Percentiles rank a stretch among this genome's conserved stretches.
Conservation (phyloP, 2,329 filamentous ascomycete genomes). For the Xylariaceae sp. region DNA sequence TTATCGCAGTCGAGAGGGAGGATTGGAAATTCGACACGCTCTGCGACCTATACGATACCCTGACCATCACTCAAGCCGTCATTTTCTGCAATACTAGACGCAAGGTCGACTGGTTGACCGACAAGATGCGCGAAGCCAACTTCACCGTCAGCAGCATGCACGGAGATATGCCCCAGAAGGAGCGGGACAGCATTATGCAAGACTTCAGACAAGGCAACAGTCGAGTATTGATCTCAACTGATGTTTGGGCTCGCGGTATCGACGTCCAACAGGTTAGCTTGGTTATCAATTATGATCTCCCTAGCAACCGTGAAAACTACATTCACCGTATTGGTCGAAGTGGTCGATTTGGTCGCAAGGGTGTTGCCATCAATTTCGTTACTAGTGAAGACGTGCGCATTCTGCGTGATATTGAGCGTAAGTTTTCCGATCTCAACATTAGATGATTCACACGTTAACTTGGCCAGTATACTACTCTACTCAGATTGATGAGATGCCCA, state of each 20-base stretch:
- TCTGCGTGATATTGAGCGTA: conserved; percentile 90
- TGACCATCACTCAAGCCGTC: conserved; percentile 97
- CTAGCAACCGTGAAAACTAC: conserved; percentile 98
- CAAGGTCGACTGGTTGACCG: conserved; percentile 99
- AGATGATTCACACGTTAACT: conserved; percentile 1
- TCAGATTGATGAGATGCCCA: conserved; percentile 97
- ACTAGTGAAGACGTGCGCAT: conserved; percentile 98
- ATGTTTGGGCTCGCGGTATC: conserved; percentile 97
- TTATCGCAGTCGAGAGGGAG: conserved; percentile 98
- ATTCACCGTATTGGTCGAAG: conserved; percentile 97
- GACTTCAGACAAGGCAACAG: conserved; percentile 97
- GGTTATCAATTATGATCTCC: conserved; percentile 98
- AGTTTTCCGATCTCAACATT: conserved; percentile 34
- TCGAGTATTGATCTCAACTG: conserved; percentile 92
- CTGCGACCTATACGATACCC: conserved; percentile 96
- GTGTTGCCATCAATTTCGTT: conserved; percentile 99
- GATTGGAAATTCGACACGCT: conserved; percentile 99
- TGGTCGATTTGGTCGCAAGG: conserved; percentile 93
- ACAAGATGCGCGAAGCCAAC: conserved; percentile 98
- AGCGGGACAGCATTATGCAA: conserved; percentile 98
- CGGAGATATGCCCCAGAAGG: conserved; percentile 97
- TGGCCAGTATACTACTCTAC: conserved; percentile 82
- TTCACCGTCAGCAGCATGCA: conserved; percentile 99
- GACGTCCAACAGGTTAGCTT: conserved; percentile 97
- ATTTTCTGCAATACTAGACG: conserved; percentile 99